Evolutionary conservation across 2,329 filamentous ascomycete species (phyloP).

Genomic region (Trichoderma sp.): DNA sequence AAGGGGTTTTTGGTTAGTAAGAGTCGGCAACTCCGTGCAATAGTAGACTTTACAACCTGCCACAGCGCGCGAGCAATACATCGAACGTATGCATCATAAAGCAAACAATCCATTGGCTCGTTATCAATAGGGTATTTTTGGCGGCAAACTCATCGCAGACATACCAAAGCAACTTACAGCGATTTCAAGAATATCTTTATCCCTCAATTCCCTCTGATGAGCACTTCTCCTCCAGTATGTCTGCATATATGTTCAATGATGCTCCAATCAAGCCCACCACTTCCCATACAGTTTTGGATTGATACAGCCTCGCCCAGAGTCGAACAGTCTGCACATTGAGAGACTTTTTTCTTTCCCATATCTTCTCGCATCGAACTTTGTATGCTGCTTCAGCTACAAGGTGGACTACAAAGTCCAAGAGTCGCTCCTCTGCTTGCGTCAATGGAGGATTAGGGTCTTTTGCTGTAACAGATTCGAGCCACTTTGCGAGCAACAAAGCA

Average conservation of each 20-base stretch:
- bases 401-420: background rate
- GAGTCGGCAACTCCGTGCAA: background rate
- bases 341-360: background rate
- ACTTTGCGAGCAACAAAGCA: background rate
- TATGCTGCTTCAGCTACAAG: background rate
- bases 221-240: background rate
- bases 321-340: background rate
- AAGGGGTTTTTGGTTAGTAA: background rate
- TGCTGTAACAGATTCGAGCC: background rate
- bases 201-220: background rate
- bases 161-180: too few relatives aligned
- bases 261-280: background rate
- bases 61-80: background rate
- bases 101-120: background rate
- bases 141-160: background rate
- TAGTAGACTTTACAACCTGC: background rate
- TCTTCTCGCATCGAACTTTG: background rate
- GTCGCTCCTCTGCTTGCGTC: background rate
- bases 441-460: background rate
- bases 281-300: background rate
- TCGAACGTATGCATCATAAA: background rate
- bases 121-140: background rate
- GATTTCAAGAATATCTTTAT: background rate
- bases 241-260: background rate
- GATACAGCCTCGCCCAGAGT: background rate